Conservation (phyloP, 1,139 yeast genomes). For the Lodderomyces beijingensis region DNA sequence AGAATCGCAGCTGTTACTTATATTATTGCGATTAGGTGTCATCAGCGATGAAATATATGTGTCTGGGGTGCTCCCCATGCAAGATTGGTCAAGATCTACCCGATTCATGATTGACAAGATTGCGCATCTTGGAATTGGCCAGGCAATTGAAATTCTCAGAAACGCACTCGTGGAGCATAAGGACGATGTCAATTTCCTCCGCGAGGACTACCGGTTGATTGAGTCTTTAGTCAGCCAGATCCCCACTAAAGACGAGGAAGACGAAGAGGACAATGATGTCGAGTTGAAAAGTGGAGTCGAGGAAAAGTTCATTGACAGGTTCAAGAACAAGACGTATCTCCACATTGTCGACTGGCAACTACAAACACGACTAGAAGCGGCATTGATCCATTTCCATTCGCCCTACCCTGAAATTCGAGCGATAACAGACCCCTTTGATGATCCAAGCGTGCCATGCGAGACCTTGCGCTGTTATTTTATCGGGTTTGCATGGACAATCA, state of each 20-base stretch:
- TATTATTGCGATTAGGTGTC: constrained; percentile 28
- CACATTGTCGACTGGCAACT: constrained; percentile 31
- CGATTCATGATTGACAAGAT: constrained; percentile 30
- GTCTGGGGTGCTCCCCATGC: constrained; percentile 9
- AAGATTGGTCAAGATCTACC: constrained; percentile 19
- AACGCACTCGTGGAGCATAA: constrained; percentile 36
- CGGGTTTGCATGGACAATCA: constrained; percentile 38
- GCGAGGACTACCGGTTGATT: constrained; percentile 32
- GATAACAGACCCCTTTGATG: constrained; percentile 43
- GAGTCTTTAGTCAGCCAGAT: constrained; percentile 26
- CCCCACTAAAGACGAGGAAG: constrained; percentile 11
- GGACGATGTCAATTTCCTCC: constrained; percentile 40
- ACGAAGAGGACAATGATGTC: constrained; percentile 11
- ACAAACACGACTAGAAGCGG: constrained; percentile 37
- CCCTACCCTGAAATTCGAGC: constrained; percentile 47
- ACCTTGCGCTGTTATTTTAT: constrained; percentile 40
- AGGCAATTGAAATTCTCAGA: constrained; percentile 32
- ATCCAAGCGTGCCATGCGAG: constrained; percentile 34
- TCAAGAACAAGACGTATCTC: constrained; percentile 27
- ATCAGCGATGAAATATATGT: constrained; percentile 25
- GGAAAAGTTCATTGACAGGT: constrained; percentile 11
- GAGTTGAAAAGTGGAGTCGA: constrained; percentile 7
- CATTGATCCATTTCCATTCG: constrained; percentile 39
- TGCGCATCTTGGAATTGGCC: constrained; percentile 16
- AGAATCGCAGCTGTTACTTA: constrained; percentile 22